Conservation (phyloP, 2,329 filamentous ascomycete genomes). For the Cercospora zeina region DNA sequence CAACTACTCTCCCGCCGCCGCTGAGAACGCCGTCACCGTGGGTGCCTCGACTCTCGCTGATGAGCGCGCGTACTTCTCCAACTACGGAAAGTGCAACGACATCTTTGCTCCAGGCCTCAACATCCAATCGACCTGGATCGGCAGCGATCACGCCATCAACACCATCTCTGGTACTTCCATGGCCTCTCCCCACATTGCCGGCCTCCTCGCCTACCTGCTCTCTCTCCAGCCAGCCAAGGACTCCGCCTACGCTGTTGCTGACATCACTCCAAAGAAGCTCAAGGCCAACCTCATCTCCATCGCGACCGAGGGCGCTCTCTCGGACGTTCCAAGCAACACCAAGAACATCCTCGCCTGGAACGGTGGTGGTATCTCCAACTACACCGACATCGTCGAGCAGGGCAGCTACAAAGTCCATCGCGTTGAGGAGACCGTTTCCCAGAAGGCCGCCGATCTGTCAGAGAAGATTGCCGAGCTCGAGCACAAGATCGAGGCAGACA, state of each 20-base stretch:
- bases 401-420: constrained; percentile 41
- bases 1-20: constrained; percentile 97
- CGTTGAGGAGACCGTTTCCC: constrained; percentile 30
- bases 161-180: constrained; percentile 99
- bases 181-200: constrained; percentile 95
- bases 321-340: constrained; percentile 80
- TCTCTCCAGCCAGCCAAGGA: constrained; percentile 89
- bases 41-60: constrained; percentile 92
- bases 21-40: constrained; percentile 88
- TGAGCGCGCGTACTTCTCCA: constrained; percentile 99
- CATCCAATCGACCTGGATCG: constrained; percentile 98
- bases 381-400: constrained; percentile 52
- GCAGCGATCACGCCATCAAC: constrained; percentile 93
- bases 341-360: constrained; percentile 98
- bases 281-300: constrained; percentile 85
- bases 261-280: constrained; percentile 89
- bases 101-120: constrained; percentile 91
- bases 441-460: constrained; percentile 46
- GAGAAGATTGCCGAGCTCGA: constrained; percentile 45
- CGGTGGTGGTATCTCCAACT: constrained; percentile 93
- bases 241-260: constrained; percentile 85
- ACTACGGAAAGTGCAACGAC: constrained; percentile 98
- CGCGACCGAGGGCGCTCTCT: constrained; percentile 74
- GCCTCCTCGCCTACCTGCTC: constrained; percentile 95
- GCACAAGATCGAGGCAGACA: constrained; percentile 43